phyloP scores from a whole-genome alignment of 192 early-diverging fungal genomes.

The Umbelopsis sp. region DNA sequence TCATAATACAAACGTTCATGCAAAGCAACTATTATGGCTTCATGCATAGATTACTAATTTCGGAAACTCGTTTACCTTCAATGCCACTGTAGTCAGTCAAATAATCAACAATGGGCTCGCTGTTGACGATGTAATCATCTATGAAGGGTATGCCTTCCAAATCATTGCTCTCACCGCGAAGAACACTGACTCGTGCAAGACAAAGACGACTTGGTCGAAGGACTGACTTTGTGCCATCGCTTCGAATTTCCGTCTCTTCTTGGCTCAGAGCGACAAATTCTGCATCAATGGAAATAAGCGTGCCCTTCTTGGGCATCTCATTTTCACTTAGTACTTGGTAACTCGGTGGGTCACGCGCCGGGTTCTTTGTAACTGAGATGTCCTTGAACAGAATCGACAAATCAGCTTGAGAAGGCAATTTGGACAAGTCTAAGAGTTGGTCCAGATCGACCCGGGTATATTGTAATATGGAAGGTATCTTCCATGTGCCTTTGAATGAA shows the following conservation, averaged over 20 bases:
- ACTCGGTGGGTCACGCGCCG: conserved; percentile 44
- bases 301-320: conserved; percentile 68
- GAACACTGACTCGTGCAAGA: conserved; percentile 88
- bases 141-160: conserved; percentile 86
- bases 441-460: conserved; percentile 64
- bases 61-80: conserved; percentile 51
- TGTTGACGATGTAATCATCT: conserved; percentile 92
- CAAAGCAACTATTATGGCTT: conserved; percentile 22
- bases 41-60: no score
- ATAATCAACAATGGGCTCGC: conserved; percentile 88
- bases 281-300: conserved; percentile 86
- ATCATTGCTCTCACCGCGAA: conserved; percentile 74
- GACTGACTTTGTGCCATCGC: conserved; percentile 88
- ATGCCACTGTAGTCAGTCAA: conserved; percentile 95
- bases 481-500: conserved; percentile 60
- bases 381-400: conserved; percentile 59
- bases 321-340: conserved; percentile 55
- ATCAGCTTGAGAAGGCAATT: conserved; percentile 46
- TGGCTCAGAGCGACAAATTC: conserved; percentile 91
- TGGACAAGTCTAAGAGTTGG: conserved; percentile 49
- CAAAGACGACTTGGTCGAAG: conserved; percentile 80
- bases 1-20: conserved; percentile 6
- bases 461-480: conserved; percentile 70
- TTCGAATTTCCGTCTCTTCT: conserved; percentile 88
- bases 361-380: conserved; percentile 63